Evolutionary conservation across 2,329 filamentous ascomycete species (phyloP).

Genomic region (Apiospora arundinis): DNA sequence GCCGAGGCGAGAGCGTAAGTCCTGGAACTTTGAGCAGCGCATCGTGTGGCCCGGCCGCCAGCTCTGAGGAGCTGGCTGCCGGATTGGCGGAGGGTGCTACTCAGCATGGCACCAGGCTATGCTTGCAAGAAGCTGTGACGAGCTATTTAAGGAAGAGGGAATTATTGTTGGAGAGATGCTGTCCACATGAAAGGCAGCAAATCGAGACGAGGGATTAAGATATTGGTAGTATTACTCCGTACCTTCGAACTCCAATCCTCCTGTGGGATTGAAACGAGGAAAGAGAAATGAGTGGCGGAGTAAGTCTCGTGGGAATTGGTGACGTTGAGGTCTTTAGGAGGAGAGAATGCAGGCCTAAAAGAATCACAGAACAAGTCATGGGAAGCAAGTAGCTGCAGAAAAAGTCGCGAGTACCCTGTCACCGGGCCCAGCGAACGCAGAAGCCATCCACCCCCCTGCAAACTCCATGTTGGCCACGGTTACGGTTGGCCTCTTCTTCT

Average conservation of each 20-base stretch:
- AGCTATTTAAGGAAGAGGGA: constrained; percentile 27
- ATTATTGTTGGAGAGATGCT: constrained; percentile 22
- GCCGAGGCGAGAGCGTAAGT: constrained; percentile 53
- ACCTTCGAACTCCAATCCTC: constrained; percentile 33
- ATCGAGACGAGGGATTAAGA: constrained; percentile 24
- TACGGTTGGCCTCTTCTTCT: neutral
- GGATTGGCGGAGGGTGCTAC: constrained; percentile 69
- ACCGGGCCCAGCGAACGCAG: neutral
- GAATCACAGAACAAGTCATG: constrained; percentile 13
- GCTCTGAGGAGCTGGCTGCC: constrained; percentile 67
- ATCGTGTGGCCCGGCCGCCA: constrained; percentile 51
- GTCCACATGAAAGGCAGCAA: constrained; percentile 9
- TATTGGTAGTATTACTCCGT: constrained; percentile 9
- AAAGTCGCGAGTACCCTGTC: constrained; percentile 20
- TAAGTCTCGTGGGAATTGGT: constrained; percentile 47
- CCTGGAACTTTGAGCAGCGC: constrained; percentile 43
- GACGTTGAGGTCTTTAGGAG: constrained; percentile 20
- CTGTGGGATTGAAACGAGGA: constrained; percentile 34
- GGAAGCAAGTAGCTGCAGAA: constrained; percentile 12
- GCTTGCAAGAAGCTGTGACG: constrained; percentile 33
- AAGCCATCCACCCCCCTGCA: constrained; percentile 10
- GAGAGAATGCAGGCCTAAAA: constrained; percentile 23
- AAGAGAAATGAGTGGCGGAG: constrained; percentile 55
- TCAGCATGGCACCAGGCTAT: constrained; percentile 69
- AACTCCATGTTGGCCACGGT: constrained; percentile 1